Evolutionary conservation across 2,329 filamentous ascomycete genomes (phyloP).

Genomic region (Nannizziopsis arthrosporioides): DNA sequence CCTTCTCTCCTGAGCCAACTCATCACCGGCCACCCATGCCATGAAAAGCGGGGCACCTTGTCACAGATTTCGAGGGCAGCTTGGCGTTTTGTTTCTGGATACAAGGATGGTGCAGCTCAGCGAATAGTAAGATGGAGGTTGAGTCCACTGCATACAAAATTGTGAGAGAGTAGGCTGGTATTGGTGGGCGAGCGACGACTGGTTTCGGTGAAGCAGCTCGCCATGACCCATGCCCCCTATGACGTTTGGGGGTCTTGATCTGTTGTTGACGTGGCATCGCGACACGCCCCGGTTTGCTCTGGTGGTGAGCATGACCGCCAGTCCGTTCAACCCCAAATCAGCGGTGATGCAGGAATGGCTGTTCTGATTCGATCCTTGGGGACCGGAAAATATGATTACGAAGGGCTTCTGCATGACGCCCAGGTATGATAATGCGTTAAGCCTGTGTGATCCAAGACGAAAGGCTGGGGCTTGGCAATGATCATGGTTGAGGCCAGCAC

Average conservation of each 20-base stretch:
- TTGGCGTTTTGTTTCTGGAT: neutral
- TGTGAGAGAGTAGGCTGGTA: constrained; percentile 1
- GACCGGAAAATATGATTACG: constrained; percentile 4
- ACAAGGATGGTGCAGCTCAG: neutral
- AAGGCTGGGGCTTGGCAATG: no score
- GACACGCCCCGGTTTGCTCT: neutral
- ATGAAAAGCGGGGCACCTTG: constrained; percentile 6
- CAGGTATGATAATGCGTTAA: no score
- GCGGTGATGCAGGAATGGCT: constrained; percentile 2
- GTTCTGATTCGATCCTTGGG: constrained; percentile 8
- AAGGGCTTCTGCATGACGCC: constrained; percentile 1
- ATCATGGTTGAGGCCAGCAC: no score
- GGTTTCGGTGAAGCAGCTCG: no score
- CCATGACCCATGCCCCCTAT: neutral
- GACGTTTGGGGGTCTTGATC: neutral
- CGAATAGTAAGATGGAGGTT: constrained; percentile 2
- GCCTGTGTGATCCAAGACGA: no score
- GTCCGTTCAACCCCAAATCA: neutral
- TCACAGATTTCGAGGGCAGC: neutral
- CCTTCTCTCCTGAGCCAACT: constrained; percentile 1
- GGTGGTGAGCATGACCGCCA: constrained; percentile 1
- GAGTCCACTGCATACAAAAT: neutral
- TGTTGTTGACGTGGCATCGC: constrained; percentile 9
- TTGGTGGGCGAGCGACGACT: neutral
- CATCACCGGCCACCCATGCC: constrained; percentile 2